Base-by-base conservation (phyloP, 352 stramenopile genomes). In the Elongisporangium prolatum region DNA sequence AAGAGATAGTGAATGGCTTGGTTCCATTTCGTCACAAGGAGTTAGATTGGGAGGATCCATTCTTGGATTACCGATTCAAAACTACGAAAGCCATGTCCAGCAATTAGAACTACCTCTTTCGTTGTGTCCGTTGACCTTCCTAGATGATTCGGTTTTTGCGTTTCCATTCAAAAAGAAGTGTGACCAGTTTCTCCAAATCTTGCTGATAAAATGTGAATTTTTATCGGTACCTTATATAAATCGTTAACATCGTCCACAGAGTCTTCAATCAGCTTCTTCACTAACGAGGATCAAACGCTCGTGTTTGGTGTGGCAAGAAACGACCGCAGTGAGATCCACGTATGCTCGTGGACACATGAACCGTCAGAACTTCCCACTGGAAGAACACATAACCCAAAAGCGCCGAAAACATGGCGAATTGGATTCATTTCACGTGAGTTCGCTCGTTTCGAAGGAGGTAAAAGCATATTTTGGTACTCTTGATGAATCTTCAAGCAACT, bases 371-470 rank as follows among this genome's bases (percentile, higher is more conserved):
- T 50, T 6, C 60, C 52, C 16, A 65, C 52, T 3, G 76, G 74
- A 6, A 89, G 28, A 0, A 89, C 54, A 48, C 86, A 87, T 2
- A 84, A n/a, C 0, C 80, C 80, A 21, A 86, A 77, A 3, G 58
- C 21, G 7, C 77, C 77, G 57, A 80, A 75, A 7, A 54, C 62
- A 25, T 81, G 68, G 1, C n/a, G 52, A 6, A 89, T 21, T 11
- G 74, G 66, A 14, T 71, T 71, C 8, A 11, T 34, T 21, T 58
- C 56, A 10, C 47, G 24, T 59, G 69, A 50, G 0, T 57, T 44
- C 3, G 71, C 52, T 28, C 75, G 71, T 37, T 75, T 86, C 9
- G 72, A 74, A 24, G 77, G 79, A 17, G 75, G 79, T 0, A 89
- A 57, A 17, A 89, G 59, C 24, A 80, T 49, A 16, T 86, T 75